Evolutionary conservation across 495 filamentous ascomycete species (phyloP).

Genomic region (Margaritispora aquatica): DNA sequence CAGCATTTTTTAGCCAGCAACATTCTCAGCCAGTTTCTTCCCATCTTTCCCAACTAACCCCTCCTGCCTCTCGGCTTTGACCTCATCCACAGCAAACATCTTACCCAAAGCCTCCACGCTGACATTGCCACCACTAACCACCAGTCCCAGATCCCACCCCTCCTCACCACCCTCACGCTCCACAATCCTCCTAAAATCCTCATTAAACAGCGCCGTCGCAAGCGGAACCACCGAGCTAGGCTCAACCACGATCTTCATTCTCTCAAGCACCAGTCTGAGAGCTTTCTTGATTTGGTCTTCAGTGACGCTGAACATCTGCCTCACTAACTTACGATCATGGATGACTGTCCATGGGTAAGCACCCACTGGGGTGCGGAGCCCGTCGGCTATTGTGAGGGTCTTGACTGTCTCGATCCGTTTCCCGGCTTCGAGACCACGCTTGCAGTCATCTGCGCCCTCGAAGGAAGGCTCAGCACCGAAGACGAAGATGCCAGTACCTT

Average conservation of each 20-base stretch:
- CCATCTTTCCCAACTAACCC: conserved; percentile 31
- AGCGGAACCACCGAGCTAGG: conserved; percentile 82
- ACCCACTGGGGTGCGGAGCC: conserved; percentile 80
- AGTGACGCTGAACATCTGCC: conserved; percentile 67
- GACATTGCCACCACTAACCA: conserved; percentile 90
- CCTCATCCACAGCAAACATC: conserved; percentile 41
- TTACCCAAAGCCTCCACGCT: conserved; percentile 69
- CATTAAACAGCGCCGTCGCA: conserved; percentile 77
- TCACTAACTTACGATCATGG: conserved; percentile 60
- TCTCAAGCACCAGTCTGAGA: conserved; percentile 73
- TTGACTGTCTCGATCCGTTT: conserved; percentile 58
- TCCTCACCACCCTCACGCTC: conserved; percentile 58
- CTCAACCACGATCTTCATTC: conserved; percentile 90
- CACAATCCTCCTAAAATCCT: conserved; percentile 69
- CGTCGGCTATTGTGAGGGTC: conserved; percentile 83
- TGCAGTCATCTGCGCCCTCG: conserved; percentile 78
- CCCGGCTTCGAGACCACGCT: conserved; percentile 56
- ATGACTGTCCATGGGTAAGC: conserved; percentile 75
- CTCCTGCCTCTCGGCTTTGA: conserved; percentile 16
- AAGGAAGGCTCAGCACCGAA: conserved; percentile 91
- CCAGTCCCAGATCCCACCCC: conserved; percentile 82
- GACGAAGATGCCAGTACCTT: conserved; percentile 57
- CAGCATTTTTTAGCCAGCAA: conserved; percentile 39
- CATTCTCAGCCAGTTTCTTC: conserved; percentile 39
- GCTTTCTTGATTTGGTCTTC: conserved; percentile 80